Evolutionary conservation across 2,329 filamentous ascomycete species (phyloP).

Genomic region (Aureobasidium uvarum): DNA sequence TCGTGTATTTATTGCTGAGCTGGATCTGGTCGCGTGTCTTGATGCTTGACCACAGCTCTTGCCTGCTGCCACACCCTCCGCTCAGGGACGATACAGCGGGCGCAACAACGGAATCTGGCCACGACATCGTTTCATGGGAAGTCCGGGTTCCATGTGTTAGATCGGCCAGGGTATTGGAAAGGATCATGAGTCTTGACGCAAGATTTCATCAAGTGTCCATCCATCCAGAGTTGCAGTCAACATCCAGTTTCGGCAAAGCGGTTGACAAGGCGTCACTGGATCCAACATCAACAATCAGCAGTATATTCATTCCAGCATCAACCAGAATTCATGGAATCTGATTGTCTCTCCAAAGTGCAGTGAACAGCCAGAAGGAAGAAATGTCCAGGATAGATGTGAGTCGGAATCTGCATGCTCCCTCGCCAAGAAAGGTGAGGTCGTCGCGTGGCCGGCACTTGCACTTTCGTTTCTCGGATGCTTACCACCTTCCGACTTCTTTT

Average conservation of each 20-base stretch:
- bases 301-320: neutral
- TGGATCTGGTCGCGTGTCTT: neutral
- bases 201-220: neutral
- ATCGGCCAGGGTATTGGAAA: neutral
- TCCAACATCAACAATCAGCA: neutral
- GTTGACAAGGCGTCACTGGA: neutral
- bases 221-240: neutral
- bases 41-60: neutral
- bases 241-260: slow-evolving; percentile 3
- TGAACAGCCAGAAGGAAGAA: neutral
- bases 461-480: neutral
- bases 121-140: neutral
- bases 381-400: neutral
- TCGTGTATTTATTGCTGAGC: too few species aligned
- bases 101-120: neutral
- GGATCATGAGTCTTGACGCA: too few species aligned
- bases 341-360: neutral
- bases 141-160: neutral
- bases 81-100: neutral
- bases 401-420: neutral
- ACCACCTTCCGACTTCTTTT: neutral
- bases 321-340: too few species aligned
- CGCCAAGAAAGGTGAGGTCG: neutral
- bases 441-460: neutral
- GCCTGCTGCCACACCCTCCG: neutral